Percentiles rank a stretch among this genome's conserved stretches.
phyloP scores from a whole-genome alignment of 768 basidiomycete genomes.

The Solioccasus polychromus region DNA sequence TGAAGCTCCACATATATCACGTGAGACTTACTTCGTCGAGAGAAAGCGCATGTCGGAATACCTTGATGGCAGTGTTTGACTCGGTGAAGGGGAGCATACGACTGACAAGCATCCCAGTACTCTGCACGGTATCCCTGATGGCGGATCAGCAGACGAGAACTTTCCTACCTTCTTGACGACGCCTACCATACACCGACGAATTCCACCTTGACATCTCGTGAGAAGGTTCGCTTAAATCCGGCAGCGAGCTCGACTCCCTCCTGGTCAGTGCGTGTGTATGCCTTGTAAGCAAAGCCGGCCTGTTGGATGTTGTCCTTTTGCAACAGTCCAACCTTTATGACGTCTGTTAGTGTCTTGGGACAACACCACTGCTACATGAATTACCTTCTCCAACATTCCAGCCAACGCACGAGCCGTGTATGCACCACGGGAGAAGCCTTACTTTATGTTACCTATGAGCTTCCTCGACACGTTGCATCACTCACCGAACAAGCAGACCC shows the following conservation, averaged over 20 bases:
- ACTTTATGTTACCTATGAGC: slow-evolving; percentile 12
- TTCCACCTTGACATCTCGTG: slow-evolving; percentile 63
- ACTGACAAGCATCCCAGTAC: slow-evolving; percentile 64
- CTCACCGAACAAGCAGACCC: slow-evolving; percentile 69
- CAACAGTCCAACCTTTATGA: slow-evolving; percentile 62
- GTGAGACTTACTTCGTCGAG: slow-evolving; percentile 61
- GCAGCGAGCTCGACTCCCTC: slow-evolving; percentile 45
- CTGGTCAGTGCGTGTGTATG: slow-evolving; percentile 56
- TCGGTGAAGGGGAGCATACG: slow-evolving; percentile 65
- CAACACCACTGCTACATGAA: neutral
- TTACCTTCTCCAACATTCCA: slow-evolving; percentile 69
- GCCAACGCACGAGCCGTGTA: slow-evolving; percentile 71
- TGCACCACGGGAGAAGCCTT: slow-evolving; percentile 75
- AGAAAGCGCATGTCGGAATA: slow-evolving; percentile 74
- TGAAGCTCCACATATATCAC: neutral
- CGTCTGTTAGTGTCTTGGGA: slow-evolving; percentile 1
- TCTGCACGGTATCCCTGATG: slow-evolving; percentile 73
- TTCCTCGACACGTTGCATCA: neutral
- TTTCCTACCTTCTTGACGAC: neutral
- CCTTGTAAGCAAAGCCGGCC: slow-evolving; percentile 69
- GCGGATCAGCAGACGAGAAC: slow-evolving; percentile 3
- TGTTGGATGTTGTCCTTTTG: slow-evolving; percentile 66
- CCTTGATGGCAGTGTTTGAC: slow-evolving; percentile 59
- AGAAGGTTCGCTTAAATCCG: slow-evolving; percentile 75
- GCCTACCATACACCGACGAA: slow-evolving; percentile 77